These are phyloP conservation scores for Crithidia mellificae DNA, from an alignment of 208 protist genomes.

Conservation along the genomic window DNA sequence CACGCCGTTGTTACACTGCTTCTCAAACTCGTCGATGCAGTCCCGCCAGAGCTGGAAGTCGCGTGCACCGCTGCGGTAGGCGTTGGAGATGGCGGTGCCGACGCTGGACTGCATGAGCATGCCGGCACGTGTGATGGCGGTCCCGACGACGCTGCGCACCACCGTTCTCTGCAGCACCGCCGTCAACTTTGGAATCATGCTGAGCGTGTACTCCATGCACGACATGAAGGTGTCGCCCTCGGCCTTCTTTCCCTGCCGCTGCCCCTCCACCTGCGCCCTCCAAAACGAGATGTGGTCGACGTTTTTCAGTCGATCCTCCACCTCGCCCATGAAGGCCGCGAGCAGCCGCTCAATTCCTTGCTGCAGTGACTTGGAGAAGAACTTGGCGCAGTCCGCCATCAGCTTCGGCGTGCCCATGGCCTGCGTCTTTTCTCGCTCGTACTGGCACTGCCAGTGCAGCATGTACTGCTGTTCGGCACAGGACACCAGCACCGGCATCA, in stretches of 20 bases:
- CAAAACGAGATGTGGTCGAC: conserved; percentile 65
- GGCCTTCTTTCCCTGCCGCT: conserved; percentile 24
- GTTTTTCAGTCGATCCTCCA: conserved; percentile 59
- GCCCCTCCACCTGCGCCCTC: conserved; percentile 56
- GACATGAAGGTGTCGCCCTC: conserved; percentile 48
- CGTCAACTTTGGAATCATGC: conserved; percentile 63
- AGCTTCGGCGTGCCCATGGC: conserved; percentile 70
- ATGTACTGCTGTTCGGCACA: conserved; percentile 90
- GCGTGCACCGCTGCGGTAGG: conserved; percentile 48
- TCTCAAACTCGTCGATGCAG: conserved; percentile 63
- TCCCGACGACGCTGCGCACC: conserved; percentile 75
- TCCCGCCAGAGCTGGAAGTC: conserved; percentile 64
- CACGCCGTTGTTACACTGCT: conserved; percentile 45
- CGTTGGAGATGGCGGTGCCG: conserved; percentile 51
- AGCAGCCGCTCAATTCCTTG: conserved; percentile 80
- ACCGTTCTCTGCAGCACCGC: conserved; percentile 71
- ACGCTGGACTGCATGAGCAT: conserved; percentile 69
- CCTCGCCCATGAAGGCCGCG: conserved; percentile 53
- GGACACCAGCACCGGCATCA: conserved; percentile 78
- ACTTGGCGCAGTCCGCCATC: conserved; percentile 58
- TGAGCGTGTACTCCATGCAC: conserved; percentile 72
- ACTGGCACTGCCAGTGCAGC: conserved; percentile 73
- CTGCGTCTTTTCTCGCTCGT: conserved; percentile 59
- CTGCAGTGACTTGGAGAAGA: conserved; percentile 76
- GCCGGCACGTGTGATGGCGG: conserved; percentile 62